These are phyloP conservation scores for Picocystis sp. DNA, from an alignment of 163 green algal genomes.

Conservation along the genomic window DNA sequence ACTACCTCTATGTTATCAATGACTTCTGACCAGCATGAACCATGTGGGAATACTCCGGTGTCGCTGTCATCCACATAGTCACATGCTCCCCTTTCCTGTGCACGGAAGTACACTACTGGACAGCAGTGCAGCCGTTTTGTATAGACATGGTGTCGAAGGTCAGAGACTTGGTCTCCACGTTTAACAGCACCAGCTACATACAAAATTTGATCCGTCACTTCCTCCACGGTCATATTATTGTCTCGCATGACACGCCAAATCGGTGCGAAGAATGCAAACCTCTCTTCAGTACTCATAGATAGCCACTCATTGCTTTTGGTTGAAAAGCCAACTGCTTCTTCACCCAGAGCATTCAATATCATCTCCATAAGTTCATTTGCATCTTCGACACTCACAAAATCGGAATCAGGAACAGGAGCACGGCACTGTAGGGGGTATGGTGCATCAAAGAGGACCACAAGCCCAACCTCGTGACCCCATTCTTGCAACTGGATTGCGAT, in stretches of 20 bases:
- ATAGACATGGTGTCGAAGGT: constrained; percentile 57
- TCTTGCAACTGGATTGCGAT: constrained; percentile 60
- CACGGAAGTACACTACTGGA: constrained; percentile 61
- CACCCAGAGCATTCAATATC: constrained; percentile 65
- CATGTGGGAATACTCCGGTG: constrained; percentile 34
- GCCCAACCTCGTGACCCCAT: constrained; percentile 54
- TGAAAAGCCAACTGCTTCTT: constrained; percentile 58
- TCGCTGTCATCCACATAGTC: constrained; percentile 65
- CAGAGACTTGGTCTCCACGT: constrained; percentile 34
- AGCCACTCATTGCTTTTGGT: constrained; percentile 64
- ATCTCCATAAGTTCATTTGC: constrained; percentile 77
- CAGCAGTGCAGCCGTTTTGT: neutral
- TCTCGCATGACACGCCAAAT: constrained; percentile 80
- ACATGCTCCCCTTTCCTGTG: constrained; percentile 35
- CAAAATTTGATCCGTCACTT: constrained; percentile 56
- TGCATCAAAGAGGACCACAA: constrained; percentile 76
- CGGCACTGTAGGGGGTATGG: constrained; percentile 51
- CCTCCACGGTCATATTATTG: constrained; percentile 50
- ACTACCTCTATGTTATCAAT: constrained; percentile 52
- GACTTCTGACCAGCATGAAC: constrained; percentile 52
- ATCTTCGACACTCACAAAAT: constrained; percentile 44
- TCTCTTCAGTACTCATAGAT: constrained; percentile 37
- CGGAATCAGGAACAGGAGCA: constrained; percentile 26
- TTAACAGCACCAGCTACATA: constrained; percentile 64
- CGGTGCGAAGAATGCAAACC: constrained; percentile 73